Percentiles rank a stretch among this genome's conserved stretches.
phyloP scores from a whole-genome alignment of 805 yeast genomes.

The Nakazawaea populi region DNA sequence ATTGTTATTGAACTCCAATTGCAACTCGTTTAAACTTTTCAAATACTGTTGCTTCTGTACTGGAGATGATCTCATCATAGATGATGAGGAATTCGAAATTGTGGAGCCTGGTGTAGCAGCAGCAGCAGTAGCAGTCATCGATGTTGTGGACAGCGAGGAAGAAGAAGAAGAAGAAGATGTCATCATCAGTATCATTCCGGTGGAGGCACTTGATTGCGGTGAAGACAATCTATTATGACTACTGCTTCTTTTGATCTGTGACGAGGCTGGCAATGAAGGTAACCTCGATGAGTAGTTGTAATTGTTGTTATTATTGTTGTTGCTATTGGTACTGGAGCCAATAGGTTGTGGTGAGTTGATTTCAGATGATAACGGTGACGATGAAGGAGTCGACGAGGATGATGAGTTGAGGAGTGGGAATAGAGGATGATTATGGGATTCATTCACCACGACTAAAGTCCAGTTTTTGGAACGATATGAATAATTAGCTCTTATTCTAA shows the following conservation, averaged over 20 bases:
- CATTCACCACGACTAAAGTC: slow-evolving; percentile 57
- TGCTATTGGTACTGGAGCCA: too few relatives aligned
- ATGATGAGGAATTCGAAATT: not conserved
- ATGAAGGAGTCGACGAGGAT: not conserved
- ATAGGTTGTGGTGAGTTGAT: slow-evolving; percentile 1
- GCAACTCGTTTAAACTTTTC: slow-evolving; percentile 9
- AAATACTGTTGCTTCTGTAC: not conserved
- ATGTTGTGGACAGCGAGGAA: too few relatives aligned
- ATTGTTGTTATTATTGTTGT: not conserved
- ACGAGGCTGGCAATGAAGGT: slow-evolving; percentile 6
- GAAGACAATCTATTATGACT: too few relatives aligned
- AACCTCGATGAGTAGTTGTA: slow-evolving; percentile 5
- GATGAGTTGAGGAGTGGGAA: slow-evolving; percentile 13
- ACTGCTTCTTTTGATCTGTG: too few relatives aligned
- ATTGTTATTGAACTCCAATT: slow-evolving; percentile 9
- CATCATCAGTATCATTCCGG: too few relatives aligned
- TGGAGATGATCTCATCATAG: not conserved
- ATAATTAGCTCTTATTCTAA: slow-evolving; percentile 58
- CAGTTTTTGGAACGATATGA: slow-evolving; percentile 46
- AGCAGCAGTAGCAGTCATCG: too few relatives aligned
- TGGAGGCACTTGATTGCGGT: too few relatives aligned
- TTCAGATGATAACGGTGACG: not conserved
- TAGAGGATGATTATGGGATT: slow-evolving; percentile 51
- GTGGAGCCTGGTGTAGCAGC: not conserved
- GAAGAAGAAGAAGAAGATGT: too few relatives aligned